A percentile compares a stretch with the other conserved stretches of the same genome.
Evolutionary conservation across 495 filamentous ascomycete genomes (phyloP).

Genomic region (Xylaria venustula): DNA sequence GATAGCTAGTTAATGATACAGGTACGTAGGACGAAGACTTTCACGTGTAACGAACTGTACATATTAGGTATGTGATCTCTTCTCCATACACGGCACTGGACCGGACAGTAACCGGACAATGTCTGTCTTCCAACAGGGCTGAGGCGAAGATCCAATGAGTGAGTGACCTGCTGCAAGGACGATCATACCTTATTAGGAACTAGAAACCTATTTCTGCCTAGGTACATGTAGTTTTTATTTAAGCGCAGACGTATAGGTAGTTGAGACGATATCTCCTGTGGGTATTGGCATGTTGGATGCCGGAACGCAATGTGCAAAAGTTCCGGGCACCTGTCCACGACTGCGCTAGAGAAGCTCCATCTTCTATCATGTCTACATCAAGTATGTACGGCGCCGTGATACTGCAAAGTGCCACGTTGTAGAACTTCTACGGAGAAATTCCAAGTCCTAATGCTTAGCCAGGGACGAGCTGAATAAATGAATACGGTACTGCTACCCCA

Average conservation of each 20-base stretch:
- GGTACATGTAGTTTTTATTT: too few relatives aligned
- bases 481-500: not conserved
- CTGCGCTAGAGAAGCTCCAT: not conserved
- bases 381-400: conserved; percentile 1
- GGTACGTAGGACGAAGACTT: too few relatives aligned
- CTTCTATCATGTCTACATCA: not conserved
- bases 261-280: too few relatives aligned
- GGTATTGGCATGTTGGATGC: not conserved
- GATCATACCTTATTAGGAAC: not conserved
- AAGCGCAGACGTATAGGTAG: too few relatives aligned
- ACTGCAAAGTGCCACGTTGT: conserved; percentile 14
- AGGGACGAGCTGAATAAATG: conserved; percentile 7
- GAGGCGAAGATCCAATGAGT: conserved; percentile 3
- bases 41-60: not conserved
- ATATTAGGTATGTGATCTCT: conserved; percentile 1
- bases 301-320: not conserved
- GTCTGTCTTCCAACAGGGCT: conserved; percentile 1
- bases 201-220: not conserved
- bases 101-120: not conserved
- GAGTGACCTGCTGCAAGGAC: not conserved
- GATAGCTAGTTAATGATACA: not conserved
- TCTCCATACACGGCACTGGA: conserved; percentile 9
- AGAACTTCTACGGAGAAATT: not conserved
- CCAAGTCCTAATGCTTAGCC: not conserved
- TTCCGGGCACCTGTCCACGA: conserved; percentile 13